A percentile compares a stretch with the other conserved stretches of the same genome.
phyloP scores from a whole-genome alignment of 2,329 filamentous ascomycete genomes.

The Aspergillus hortae region DNA sequence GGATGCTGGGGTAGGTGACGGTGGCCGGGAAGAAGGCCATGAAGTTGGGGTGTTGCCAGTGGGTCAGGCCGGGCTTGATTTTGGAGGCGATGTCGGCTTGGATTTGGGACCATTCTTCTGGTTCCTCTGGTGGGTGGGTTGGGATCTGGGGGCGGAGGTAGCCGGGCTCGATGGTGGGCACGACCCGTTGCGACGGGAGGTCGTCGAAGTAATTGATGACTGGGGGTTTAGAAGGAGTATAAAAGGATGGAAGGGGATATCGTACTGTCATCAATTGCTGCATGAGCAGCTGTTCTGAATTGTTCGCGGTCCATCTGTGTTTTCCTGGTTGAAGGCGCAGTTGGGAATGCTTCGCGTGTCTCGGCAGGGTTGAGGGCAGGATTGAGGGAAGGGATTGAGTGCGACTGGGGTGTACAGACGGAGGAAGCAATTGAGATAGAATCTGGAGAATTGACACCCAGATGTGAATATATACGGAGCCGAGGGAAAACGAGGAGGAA shows the following conservation, averaged over 20 bases:
- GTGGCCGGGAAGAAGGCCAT: slow-evolving; percentile 92
- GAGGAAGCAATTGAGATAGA: no score
- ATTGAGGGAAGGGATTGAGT: no score
- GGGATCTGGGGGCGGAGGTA: slow-evolving; percentile 82
- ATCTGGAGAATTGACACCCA: no score
- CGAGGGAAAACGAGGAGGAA: no score
- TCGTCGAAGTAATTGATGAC: slow-evolving; percentile 81
- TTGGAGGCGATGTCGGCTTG: slow-evolving; percentile 78
- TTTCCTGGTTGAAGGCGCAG: background rate
- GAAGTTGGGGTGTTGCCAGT: slow-evolving; percentile 93
- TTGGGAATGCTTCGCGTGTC: background rate
- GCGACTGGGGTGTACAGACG: no score
- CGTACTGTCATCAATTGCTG: slow-evolving; percentile 79
- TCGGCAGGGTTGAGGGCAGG: background rate
- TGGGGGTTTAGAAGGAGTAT: slow-evolving; percentile 32
- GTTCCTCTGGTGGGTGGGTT: slow-evolving; percentile 59
- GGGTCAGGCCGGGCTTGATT: slow-evolving; percentile 88
- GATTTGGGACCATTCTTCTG: slow-evolving; percentile 72
- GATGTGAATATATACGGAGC: no score
- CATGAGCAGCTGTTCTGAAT: slow-evolving; percentile 72
- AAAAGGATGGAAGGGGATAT: slow-evolving; percentile 11
- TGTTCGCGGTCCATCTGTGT: slow-evolving; percentile 69
- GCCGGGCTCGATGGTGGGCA: slow-evolving; percentile 76
- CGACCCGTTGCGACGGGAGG: slow-evolving; percentile 65
- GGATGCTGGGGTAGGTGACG: slow-evolving; percentile 75